Conservation (phyloP, 116 monocot species). For the Phalaenopsis hybrid region DNA sequence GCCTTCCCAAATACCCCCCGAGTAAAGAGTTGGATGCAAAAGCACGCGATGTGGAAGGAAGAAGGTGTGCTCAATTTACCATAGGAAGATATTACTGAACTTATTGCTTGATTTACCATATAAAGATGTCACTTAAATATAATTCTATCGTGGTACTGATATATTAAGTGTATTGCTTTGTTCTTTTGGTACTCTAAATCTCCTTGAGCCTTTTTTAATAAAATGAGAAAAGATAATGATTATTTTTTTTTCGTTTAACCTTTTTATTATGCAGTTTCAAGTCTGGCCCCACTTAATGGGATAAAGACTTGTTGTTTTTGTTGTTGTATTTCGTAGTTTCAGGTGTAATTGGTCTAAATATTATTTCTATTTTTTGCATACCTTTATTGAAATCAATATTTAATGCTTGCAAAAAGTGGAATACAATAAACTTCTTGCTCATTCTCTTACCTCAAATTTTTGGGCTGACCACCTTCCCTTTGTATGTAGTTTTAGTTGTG, state of each 20-base stretch:
- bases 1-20: conserved; percentile 43
- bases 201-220: neutral
- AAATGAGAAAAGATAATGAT: neutral
- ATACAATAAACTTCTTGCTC: neutral
- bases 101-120: neutral
- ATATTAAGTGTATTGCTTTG: neutral
- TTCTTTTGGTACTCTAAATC: neutral
- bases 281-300: too few relatives aligned
- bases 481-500: neutral
- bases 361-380: neutral
- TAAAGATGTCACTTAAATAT: neutral
- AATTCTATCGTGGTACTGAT: neutral
- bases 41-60: conserved; percentile 37
- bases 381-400: neutral
- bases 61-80: conserved; percentile 14
- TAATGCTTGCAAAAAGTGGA: neutral
- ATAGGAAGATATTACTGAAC: neutral
- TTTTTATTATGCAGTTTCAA: too few relatives aligned
- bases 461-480: neutral
- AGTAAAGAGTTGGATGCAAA: conserved; percentile 58
- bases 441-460: neutral
- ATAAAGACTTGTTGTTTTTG: too few relatives aligned
- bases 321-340: too few relatives aligned
- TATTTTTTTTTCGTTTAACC: too few relatives aligned
- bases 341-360: too few relatives aligned